Evolutionary conservation across 352 stramenopile genomes (phyloP).

Genomic region (Phytophthora sojae): DNA sequence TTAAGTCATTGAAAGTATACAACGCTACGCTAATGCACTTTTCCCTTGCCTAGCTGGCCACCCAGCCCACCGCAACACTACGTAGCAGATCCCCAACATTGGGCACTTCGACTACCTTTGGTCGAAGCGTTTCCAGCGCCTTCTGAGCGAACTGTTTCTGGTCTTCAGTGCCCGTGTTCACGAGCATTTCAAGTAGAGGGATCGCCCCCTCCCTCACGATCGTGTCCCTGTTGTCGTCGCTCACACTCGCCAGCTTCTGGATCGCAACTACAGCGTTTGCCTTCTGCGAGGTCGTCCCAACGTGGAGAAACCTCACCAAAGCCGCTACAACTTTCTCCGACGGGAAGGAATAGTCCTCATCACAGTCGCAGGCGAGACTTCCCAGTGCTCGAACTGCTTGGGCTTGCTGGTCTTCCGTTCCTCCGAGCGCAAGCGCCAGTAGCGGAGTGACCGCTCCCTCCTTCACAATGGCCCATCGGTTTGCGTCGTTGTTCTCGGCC

Average conservation of each 20-base stretch:
- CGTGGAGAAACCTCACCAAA: slow-evolving; percentile 7
- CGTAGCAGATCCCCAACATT: not conserved
- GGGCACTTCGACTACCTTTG: not conserved
- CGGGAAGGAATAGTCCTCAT: not conserved
- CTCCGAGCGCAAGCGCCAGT: not conserved
- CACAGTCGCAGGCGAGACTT: not conserved
- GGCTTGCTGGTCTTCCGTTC: slow-evolving; percentile 12
- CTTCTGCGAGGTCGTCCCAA: slow-evolving; percentile 15
- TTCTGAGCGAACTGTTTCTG: slow-evolving; percentile 8
- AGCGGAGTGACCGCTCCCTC: slow-evolving; percentile 18
- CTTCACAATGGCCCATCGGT: slow-evolving; percentile 5
- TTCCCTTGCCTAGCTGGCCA: not conserved
- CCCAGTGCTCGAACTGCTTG: slow-evolving; percentile 12
- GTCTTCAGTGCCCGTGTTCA: not conserved
- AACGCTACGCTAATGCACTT: not conserved
- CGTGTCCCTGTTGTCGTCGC: slow-evolving; percentile 7
- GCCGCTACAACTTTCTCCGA: slow-evolving; percentile 2
- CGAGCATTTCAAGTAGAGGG: slow-evolving; percentile 11
- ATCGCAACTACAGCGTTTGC: slow-evolving; percentile 7
- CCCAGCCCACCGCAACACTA: slow-evolving; percentile 10
- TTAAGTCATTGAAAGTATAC: not conserved
- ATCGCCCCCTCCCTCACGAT: slow-evolving; percentile 16
- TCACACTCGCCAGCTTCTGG: slow-evolving; percentile 8
- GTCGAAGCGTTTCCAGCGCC: slow-evolving; percentile 3
- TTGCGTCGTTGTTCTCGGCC: slow-evolving; percentile 13